Evolutionary conservation across 257 asterid species (phyloP).

Genomic region (Salvia miltiorrhiza): DNA sequence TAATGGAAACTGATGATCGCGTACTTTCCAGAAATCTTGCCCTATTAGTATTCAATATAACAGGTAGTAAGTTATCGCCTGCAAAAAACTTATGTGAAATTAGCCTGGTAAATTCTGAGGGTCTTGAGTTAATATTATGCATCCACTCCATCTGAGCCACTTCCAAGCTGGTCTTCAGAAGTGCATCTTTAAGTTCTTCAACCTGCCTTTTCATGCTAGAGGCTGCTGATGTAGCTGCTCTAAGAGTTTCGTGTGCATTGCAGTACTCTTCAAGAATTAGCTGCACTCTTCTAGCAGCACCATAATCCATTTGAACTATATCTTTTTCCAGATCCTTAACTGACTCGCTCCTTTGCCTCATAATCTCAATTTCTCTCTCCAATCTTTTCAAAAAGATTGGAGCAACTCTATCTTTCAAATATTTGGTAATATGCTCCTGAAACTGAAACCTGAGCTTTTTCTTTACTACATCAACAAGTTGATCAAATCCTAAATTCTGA

Average conservation of each 20-base stretch:
- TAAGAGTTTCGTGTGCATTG: constrained; percentile 79
- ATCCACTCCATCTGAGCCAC: constrained; percentile 92
- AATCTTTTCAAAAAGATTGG: constrained; percentile 56
- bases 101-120: constrained; percentile 61
- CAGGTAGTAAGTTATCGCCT: constrained; percentile 56
- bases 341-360: constrained; percentile 49
- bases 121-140: constrained; percentile 55
- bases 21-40: constrained; percentile 68
- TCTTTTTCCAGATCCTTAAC: constrained; percentile 38
- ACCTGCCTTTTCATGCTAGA: constrained; percentile 78
- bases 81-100: constrained; percentile 54
- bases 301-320: constrained; percentile 34
- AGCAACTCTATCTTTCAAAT: constrained; percentile 77
- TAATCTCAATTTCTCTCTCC: constrained; percentile 58
- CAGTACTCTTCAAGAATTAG: constrained; percentile 87
- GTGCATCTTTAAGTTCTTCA: constrained; percentile 72
- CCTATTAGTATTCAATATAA: constrained; percentile 65
- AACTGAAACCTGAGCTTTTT: constrained; percentile 58
- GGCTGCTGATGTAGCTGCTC: constrained; percentile 85
- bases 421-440: constrained; percentile 67
- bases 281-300: constrained; percentile 50
- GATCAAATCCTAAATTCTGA: constrained; percentile 84
- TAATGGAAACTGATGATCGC: constrained; percentile 63
- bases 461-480: constrained; percentile 73
- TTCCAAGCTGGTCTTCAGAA: constrained; percentile 75